Percentiles rank a stretch among this genome's conserved stretches.
Evolutionary conservation across 2,329 filamentous ascomycete species (phyloP).

Genomic region (Alternaria arborescens): DNA sequence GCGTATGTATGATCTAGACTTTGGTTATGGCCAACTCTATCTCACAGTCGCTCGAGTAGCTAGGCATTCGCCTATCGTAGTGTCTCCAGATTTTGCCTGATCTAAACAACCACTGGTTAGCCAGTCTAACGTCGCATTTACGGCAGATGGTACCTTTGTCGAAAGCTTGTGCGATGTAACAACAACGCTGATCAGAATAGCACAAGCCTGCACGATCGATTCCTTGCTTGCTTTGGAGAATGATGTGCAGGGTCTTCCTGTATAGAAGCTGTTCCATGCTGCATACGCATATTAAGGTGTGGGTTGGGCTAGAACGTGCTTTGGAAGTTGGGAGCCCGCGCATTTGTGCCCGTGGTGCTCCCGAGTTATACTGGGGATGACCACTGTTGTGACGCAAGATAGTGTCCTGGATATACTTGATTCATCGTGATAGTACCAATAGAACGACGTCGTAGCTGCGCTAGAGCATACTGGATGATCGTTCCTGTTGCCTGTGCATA

Average conservation of each 20-base stretch:
- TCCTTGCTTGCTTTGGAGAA: not conserved
- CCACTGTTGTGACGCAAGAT: not conserved
- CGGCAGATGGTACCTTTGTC: not conserved
- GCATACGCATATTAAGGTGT: conserved; percentile 12
- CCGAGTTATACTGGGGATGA: not conserved
- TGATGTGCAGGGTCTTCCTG: not conserved
- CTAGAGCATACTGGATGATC: not conserved
- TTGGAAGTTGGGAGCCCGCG: not conserved
- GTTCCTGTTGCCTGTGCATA: not conserved
- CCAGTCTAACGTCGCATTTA: not conserved
- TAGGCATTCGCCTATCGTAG: not conserved
- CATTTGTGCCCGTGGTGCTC: not conserved
- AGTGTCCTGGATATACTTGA: not conserved
- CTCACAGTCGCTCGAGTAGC: no score
- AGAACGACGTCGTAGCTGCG: not conserved
- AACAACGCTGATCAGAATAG: not conserved
- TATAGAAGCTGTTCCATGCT: conserved; percentile 3
- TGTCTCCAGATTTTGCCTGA: not conserved
- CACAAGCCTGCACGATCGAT: no score
- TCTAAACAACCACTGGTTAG: not conserved
- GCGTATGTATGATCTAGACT: not conserved
- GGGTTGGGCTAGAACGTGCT: conserved; percentile 11
- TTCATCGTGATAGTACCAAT: not conserved
- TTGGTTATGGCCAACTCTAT: not conserved
- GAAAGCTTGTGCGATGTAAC: not conserved